Base-by-base conservation (phyloP, 441 rosid genomes). In the Flueggea neowawraea region DNA sequence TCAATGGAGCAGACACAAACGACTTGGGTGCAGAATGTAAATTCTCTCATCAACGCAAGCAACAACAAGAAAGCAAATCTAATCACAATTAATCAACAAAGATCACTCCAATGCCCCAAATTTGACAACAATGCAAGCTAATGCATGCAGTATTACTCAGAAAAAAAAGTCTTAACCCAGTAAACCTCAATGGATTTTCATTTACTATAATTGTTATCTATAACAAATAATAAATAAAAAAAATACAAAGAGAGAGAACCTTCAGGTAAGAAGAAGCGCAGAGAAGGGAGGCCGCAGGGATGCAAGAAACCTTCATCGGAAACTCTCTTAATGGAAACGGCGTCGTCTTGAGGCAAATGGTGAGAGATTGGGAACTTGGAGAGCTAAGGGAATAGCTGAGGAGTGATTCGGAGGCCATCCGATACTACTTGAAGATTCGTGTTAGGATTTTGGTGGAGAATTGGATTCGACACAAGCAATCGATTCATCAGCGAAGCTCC, bases 241-340 rank as follows among this genome's bases (percentile, higher is more conserved):
- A 22, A 22, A 22, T 22, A 22, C 28, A 36, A 5, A 5, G 9
- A n/a, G n/a, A 5, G 9, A 36, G 41, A 71, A 94, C 97, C 97
- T 31, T 90, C 86, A 10, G 99, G 96, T 62, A 91, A 70, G 88
- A 84, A 94, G 87, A 94, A 90, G 54, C 73, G 81, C 65, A 89
- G 84, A 44, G 96, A 85, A 41, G 99, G 99, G 65, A 88, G 80
- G 51, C 91, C 95, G 53, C 66, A 56, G 0, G 90, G 94, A 52
- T 87, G 75, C 28, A 84, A 62, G 60, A 83, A 88, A 0, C 78
- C 86, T 48, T 75, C 67, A 11, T 78, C 73, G 2, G 75, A 43
- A 14, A 78, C 52, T 28, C 57, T 77, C 5, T 69, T 65, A 36
- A 75, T 22, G 10, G 80, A 69, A 48, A 3, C 62, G 47, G 52